Base-by-base conservation (phyloP, 352 stramenopile genomes). In the Globisporangium emineosum region DNA sequence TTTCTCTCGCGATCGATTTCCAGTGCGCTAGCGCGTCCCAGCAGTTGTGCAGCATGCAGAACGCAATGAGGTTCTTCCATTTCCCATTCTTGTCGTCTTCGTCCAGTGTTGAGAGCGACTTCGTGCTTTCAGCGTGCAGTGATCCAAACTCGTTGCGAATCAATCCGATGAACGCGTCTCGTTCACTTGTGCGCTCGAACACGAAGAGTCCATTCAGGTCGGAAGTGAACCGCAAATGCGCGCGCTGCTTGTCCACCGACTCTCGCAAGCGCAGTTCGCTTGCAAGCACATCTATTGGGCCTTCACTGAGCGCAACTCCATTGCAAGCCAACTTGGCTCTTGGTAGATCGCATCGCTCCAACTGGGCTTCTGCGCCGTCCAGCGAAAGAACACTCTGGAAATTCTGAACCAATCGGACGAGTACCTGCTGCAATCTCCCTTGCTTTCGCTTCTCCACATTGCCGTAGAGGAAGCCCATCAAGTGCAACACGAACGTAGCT, bases 1-100 rank as follows among this genome's bases (percentile, higher is more conserved):
- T 74, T 19, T 54, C 19, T 19, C 62, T 55, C 25, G 29, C 52
- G 35, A 67, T 21, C 29, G 47, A n/a, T 17, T 66, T 71, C 66
- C 76, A 88, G 25, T 85, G 68, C 15, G 66, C 66, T 1, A 92
- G 66, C 6, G 77, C 65, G 35, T 86, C 75, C 78, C 81, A 90
- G 43, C 70, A 83, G 33, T 73, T 79, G 63, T 90, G 74, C 6
- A 72, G 65, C 45, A 78, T 66, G 55, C 77, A 84, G 62, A 90
- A 88, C 15, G 69, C 70, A 19, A 89, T 66, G 19, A 92, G 45
- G 59, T 85, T 85, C 33, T 64, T 75, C 52, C 69, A 79, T 27
- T 59, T 21, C 21, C 60, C 29, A 32, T 32, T n/a, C 57, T 17
- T n/a, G 23, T 59, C 42, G 7, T 15, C 47, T 52, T 55, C 25